Evolutionary conservation across 768 basidiomycete species (phyloP).

Genomic region (Mycena vulgaris): DNA sequence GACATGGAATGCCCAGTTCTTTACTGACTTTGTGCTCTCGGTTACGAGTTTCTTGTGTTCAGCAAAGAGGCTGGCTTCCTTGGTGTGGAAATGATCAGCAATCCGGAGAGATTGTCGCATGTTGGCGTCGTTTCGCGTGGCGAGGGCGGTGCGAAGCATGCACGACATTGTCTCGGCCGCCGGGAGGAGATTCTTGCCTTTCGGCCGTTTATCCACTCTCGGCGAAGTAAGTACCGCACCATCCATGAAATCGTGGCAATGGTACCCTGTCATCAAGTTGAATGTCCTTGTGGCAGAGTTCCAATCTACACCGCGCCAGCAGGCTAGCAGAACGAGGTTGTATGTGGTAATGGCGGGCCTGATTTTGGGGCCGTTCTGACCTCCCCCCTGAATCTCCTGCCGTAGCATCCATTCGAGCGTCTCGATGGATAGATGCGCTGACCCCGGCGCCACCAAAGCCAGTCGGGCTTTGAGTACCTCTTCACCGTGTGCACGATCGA

Average conservation of each 20-base stretch:
- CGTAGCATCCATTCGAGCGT: slow-evolving; percentile 80
- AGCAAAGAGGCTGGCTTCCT: slow-evolving; percentile 48
- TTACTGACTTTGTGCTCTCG: slow-evolving; percentile 51
- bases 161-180: slow-evolving; percentile 69
- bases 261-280: slow-evolving; percentile 82
- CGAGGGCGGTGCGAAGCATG: slow-evolving; percentile 72
- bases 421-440: slow-evolving; percentile 67
- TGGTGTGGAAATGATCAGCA: slow-evolving; percentile 61
- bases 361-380: slow-evolving; percentile 63
- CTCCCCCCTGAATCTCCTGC: slow-evolving; percentile 57
- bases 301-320: slow-evolving; percentile 79
- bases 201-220: slow-evolving; percentile 57
- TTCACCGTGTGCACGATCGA: slow-evolving; percentile 72
- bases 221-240: slow-evolving; percentile 56
- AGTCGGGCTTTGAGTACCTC: slow-evolving; percentile 72
- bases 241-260: slow-evolving; percentile 67
- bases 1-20: slow-evolving; percentile 58
- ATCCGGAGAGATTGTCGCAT: slow-evolving; percentile 77
- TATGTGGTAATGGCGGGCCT: slow-evolving; percentile 67
- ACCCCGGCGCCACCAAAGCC: slow-evolving; percentile 54
- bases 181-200: slow-evolving; percentile 62
- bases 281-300: slow-evolving; percentile 68
- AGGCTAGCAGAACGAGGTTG: slow-evolving; percentile 73
- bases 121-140: slow-evolving; percentile 63
- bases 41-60: slow-evolving; percentile 28